Percentiles rank a stretch among this genome's conserved stretches.
phyloP scores from a whole-genome alignment of 495 filamentous ascomycete genomes.

The Amphirosellinia nigrospora region DNA sequence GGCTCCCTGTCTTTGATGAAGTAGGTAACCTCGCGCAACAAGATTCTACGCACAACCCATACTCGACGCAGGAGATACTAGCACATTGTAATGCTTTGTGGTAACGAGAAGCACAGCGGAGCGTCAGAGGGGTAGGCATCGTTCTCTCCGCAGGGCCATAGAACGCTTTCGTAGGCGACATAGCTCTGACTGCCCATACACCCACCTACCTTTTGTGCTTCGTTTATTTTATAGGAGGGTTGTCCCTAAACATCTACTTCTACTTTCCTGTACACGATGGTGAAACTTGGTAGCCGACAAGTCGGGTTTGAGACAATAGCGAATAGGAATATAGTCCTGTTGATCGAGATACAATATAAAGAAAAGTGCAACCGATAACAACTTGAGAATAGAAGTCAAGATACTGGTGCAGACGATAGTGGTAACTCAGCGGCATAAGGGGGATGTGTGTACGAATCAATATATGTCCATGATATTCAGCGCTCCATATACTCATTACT shows the following conservation, averaged over 20 bases:
- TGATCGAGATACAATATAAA: not conserved
- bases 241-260: not conserved
- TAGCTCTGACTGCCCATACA: too few relatives aligned
- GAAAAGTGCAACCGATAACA: not conserved
- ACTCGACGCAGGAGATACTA: too few relatives aligned
- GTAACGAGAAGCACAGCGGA: too few relatives aligned
- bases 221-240: not conserved
- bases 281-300: not conserved
- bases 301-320: not conserved
- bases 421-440: not conserved
- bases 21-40: not conserved
- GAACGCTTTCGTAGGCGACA: too few relatives aligned
- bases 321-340: not conserved
- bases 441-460: not conserved
- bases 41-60: too few relatives aligned
- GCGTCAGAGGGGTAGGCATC: not conserved
- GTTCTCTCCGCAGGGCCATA: not conserved
- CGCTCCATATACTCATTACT: slow-evolving; percentile 9
- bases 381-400: not conserved
- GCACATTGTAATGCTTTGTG: too few relatives aligned
- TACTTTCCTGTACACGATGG: not conserved
- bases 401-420: not conserved
- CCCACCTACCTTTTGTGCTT: not conserved
- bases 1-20: not conserved
- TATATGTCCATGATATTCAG: not conserved